Percentiles rank a stretch among this genome's conserved stretches.
phyloP scores from a whole-genome alignment of 768 basidiomycete genomes.

The Infundibulicybe gibba region DNA sequence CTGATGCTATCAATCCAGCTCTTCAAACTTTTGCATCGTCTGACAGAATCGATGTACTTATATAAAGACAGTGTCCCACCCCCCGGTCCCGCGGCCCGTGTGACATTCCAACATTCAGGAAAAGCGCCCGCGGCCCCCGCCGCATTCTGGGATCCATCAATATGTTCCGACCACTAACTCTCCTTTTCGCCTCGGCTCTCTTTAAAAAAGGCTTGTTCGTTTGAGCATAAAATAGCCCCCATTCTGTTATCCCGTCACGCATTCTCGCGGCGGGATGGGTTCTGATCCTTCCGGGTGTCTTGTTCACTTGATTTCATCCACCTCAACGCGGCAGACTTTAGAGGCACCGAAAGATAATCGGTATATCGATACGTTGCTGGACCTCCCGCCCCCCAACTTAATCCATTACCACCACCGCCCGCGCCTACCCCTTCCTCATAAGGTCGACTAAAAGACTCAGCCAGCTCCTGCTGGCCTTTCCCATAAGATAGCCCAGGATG shows the following conservation, averaged over 20 bases:
- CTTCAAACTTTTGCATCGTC: no score
- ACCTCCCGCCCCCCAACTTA: not conserved
- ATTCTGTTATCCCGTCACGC: conserved; percentile 21
- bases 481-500: conserved; percentile 1
- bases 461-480: not conserved
- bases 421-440: not conserved
- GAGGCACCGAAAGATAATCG: not conserved
- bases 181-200: no score
- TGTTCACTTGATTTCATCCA: conserved; percentile 36
- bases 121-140: no score
- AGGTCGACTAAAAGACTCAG: not conserved
- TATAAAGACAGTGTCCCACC: no score
- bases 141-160: no score
- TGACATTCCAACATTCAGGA: no score
- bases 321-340: not conserved
- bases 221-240: not conserved
- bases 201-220: no score
- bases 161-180: no score
- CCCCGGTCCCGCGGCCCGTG: no score
- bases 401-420: conserved; percentile 1
- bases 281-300: conserved; percentile 41
- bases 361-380: no score
- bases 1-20: no score
- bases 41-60: no score
- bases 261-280: conserved; percentile 39